phyloP scores from a whole-genome alignment of 2,329 filamentous ascomycete genomes.

The Escovopsis sp. region DNA sequence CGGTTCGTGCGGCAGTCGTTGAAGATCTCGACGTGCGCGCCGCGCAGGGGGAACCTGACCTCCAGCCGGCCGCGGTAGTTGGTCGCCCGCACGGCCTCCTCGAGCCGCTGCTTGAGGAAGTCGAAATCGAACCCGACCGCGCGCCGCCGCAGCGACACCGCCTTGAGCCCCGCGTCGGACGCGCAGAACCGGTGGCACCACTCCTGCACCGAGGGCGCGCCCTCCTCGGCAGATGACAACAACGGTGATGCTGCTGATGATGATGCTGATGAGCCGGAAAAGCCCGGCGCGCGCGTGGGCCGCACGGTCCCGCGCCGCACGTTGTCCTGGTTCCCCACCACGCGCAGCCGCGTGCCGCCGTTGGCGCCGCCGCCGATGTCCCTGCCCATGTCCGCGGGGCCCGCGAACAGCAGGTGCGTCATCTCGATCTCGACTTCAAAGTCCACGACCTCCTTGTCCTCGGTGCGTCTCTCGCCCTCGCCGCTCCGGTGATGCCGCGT shows the following conservation, averaged over 20 bases:
- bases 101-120: slow-evolving; percentile 35
- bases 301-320: slow-evolving; percentile 50
- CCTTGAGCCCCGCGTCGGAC: slow-evolving; percentile 41
- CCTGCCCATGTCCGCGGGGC: slow-evolving; percentile 26
- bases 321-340: slow-evolving; percentile 42
- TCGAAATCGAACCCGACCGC: slow-evolving; percentile 48
- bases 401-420: slow-evolving; percentile 39
- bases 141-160: slow-evolving; percentile 34
- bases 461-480: slow-evolving; percentile 5
- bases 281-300: slow-evolving; percentile 33
- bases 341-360: no score
- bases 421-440: slow-evolving; percentile 46
- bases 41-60: slow-evolving; percentile 44
- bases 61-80: slow-evolving; percentile 50
- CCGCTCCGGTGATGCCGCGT: slow-evolving; percentile 16
- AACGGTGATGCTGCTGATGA: no score
- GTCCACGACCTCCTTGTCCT: slow-evolving; percentile 36
- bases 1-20: slow-evolving; percentile 46
- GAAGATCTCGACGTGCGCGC: slow-evolving; percentile 46
- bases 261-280: slow-evolving; percentile 15
- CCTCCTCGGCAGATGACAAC: slow-evolving; percentile 13
- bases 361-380: slow-evolving; percentile 24
- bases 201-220: slow-evolving; percentile 24
- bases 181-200: slow-evolving; percentile 59
- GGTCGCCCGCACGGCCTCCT: slow-evolving; percentile 44